Conservation (phyloP, 176 grass and related monocot genomes). For the Leersia perrieri region DNA sequence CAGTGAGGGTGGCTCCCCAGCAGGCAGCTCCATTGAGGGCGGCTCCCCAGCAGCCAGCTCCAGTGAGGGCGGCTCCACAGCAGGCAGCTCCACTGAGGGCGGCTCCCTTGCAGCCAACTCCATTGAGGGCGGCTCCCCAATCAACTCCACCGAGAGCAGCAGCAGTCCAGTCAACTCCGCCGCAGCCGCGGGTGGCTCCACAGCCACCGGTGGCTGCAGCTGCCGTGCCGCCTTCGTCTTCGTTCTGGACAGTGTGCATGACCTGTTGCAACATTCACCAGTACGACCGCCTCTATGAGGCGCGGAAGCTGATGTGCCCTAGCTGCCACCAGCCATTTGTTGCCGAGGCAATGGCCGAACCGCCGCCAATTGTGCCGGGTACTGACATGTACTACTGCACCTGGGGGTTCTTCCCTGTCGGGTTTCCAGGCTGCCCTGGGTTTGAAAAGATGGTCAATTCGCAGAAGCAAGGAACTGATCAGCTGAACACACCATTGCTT, state of each 20-base stretch:
- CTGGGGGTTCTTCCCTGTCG: conserved; percentile 91
- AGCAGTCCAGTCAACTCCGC: not conserved
- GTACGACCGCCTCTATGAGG: conserved; percentile 62
- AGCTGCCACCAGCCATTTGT: conserved; percentile 67
- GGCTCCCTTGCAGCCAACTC: not conserved
- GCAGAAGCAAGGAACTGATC: conserved; percentile 1
- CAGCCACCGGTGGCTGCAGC: conserved; percentile 1
- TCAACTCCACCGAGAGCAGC: conserved; percentile 4
- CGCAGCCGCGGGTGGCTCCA: not conserved
- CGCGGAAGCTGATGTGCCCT: conserved; percentile 48
- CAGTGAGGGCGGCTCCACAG: not conserved
- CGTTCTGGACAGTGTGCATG: conserved; percentile 74
- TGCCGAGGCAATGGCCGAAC: conserved; percentile 51
- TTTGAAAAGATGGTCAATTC: conserved; percentile 45
- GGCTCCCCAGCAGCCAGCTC: not conserved
- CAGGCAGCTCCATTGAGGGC: not conserved
- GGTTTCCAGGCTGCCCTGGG: conserved; percentile 70
- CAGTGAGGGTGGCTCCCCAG: not conserved
- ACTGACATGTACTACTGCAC: conserved; percentile 90
- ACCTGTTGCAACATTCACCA: conserved; percentile 71
- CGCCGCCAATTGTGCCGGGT: conserved; percentile 73
- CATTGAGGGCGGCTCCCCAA: not conserved
- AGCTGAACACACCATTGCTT: conserved; percentile 28
- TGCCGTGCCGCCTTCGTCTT: not conserved
- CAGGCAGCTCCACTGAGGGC: not conserved